Evolutionary conservation across 2,329 filamentous ascomycete genomes (phyloP).

Genomic region (Rhinocladiella mackenziei): DNA sequence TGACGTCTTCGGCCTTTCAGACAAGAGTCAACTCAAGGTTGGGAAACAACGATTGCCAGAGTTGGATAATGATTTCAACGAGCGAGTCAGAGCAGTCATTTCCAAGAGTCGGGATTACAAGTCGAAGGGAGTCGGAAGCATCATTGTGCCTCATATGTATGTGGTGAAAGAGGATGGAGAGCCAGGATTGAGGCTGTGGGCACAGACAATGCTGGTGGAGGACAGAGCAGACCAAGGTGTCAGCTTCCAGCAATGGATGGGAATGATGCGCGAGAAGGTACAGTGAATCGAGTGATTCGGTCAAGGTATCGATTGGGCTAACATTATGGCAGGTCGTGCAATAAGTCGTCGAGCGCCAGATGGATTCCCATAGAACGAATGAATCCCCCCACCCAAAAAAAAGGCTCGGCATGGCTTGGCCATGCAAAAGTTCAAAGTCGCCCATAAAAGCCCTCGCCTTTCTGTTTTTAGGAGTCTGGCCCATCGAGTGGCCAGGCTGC

Average conservation of each 20-base stretch:
- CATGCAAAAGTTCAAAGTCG: too few species aligned
- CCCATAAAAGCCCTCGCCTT: background rate
- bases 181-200: constrained; percentile 91
- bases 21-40: constrained; percentile 79
- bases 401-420: too few species aligned
- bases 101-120: constrained; percentile 89
- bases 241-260: constrained; percentile 91
- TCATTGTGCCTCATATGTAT: constrained; percentile 88
- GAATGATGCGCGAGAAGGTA: constrained; percentile 90
- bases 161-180: constrained; percentile 93
- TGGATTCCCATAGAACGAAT: constrained; percentile 13
- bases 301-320: constrained; percentile 9
- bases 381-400: background rate
- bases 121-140: constrained; percentile 83
- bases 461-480: background rate
- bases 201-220: constrained; percentile 90
- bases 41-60: constrained; percentile 85
- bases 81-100: constrained; percentile 82
- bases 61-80: constrained; percentile 93
- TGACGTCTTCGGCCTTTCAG: constrained; percentile 86
- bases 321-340: constrained; percentile 24
- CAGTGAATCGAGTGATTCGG: constrained; percentile 30
- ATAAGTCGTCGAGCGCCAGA: constrained; percentile 9
- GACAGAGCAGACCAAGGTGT: constrained; percentile 91
- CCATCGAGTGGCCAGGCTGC: background rate